phyloP scores from a whole-genome alignment of 2,329 filamentous ascomycete genomes.

The Ceratocystis lukuohia region DNA sequence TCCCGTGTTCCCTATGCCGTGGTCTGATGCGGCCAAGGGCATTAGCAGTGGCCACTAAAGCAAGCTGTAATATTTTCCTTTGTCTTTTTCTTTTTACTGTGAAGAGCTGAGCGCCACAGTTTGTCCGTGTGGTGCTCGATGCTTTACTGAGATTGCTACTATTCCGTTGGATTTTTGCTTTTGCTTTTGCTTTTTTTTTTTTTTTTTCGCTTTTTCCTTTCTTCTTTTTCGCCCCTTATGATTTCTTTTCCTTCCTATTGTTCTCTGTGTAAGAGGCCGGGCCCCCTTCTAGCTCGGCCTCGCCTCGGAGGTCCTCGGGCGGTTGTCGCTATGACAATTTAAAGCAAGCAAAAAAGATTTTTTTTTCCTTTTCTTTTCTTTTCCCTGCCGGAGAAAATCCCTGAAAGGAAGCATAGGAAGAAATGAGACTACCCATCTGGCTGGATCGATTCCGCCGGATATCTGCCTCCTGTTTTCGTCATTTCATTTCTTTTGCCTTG shows the following conservation, averaged over 20 bases:
- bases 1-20: constrained; percentile 87
- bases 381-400: not conserved
- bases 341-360: not conserved
- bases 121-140: not conserved
- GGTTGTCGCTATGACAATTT: constrained; percentile 4
- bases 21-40: constrained; percentile 54
- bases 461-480: not conserved
- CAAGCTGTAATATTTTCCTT: not conserved
- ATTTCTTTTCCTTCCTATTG: not conserved
- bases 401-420: not conserved
- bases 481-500: not conserved
- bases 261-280: not conserved
- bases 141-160: not conserved
- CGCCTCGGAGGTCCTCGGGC: not conserved
- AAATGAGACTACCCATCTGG: not conserved
- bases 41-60: constrained; percentile 26
- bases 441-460: not conserved
- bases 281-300: not conserved
- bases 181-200: not conserved
- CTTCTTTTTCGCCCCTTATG: not conserved
- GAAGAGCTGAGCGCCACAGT: not conserved
- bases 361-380: not conserved
- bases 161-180: constrained; percentile 1
- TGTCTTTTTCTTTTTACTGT: not conserved
- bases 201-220: not conserved